Evolutionary conservation across 2,329 filamentous ascomycete genomes (phyloP).

Genomic region (Alternaria brassicicola): DNA sequence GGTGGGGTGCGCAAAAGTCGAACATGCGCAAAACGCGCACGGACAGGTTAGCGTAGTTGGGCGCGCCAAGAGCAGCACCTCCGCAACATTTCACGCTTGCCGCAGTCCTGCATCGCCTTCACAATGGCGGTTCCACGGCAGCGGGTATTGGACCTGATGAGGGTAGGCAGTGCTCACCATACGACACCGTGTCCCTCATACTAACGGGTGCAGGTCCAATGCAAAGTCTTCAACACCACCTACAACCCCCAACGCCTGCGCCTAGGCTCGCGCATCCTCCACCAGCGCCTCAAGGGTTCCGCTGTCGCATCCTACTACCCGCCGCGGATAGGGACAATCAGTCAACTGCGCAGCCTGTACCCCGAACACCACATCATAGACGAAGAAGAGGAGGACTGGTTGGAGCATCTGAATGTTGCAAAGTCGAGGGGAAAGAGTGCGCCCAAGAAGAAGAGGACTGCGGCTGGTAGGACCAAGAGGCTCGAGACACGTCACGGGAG

Average conservation of each 20-base stretch:
- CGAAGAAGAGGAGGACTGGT: conserved; percentile 77
- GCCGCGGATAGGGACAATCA: conserved; percentile 71
- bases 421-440: conserved; percentile 76
- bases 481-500: not conserved
- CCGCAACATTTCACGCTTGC: conserved; percentile 23
- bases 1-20: no score
- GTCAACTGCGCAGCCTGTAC: conserved; percentile 75
- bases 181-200: not conserved
- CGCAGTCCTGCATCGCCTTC: conserved; percentile 5
- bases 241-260: conserved; percentile 86
- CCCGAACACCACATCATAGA: conserved; percentile 72
- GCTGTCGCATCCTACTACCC: conserved; percentile 88
- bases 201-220: conserved; percentile 70
- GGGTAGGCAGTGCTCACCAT: conserved; percentile 59
- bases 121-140: conserved; percentile 59
- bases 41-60: no score
- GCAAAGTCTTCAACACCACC: conserved; percentile 86
- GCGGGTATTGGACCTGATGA: conserved; percentile 72
- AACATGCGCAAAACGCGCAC: no score
- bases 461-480: conserved; percentile 50
- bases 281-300: conserved; percentile 85
- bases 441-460: conserved; percentile 84
- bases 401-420: conserved; percentile 67
- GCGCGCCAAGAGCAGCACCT: conserved; percentile 16
- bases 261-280: conserved; percentile 88